phyloP scores from a whole-genome alignment of 1,139 yeast species.

The Petasospora fabianii region DNA sequence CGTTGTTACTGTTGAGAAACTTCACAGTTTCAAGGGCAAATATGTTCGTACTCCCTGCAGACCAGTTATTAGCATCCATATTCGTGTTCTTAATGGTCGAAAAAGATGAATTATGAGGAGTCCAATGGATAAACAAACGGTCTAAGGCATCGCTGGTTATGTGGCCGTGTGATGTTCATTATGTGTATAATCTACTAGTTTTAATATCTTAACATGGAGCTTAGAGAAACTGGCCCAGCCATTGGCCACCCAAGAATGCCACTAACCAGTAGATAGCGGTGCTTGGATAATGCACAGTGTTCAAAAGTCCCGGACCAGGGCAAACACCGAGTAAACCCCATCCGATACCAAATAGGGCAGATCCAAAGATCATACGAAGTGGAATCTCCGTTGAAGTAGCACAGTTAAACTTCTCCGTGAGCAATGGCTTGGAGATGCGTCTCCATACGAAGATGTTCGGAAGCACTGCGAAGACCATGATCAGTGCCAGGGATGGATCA shows the following conservation, averaged over 20 bases:
- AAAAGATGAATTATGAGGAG: too few species aligned
- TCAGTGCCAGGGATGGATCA: slow-evolving; percentile 43
- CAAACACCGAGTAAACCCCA: slow-evolving; percentile 47
- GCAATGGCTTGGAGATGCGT: slow-evolving; percentile 25
- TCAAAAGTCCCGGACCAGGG: slow-evolving; percentile 41
- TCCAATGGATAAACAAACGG: too few species aligned
- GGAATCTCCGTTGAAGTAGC: slow-evolving; percentile 27
- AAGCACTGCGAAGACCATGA: slow-evolving; percentile 38
- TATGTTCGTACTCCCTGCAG: too few species aligned
- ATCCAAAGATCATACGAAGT: slow-evolving; percentile 34
- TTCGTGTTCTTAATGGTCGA: too few species aligned
- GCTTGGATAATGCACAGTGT: slow-evolving; percentile 12
- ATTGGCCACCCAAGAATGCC: slow-evolving; percentile 15
- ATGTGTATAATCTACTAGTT: neutral
- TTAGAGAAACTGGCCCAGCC: neutral
- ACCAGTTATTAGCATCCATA: too few species aligned
- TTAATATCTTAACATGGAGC: neutral
- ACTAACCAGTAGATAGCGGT: slow-evolving; percentile 11
- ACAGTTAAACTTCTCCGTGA: slow-evolving; percentile 21
- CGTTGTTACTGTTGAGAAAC: too few species aligned
- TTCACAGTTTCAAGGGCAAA: too few species aligned
- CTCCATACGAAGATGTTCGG: slow-evolving; percentile 39
- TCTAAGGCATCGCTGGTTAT: too few species aligned
- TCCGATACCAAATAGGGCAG: slow-evolving; percentile 41
- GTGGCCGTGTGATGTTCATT: neutral